Evolutionary conservation across 305 asterid genomes (phyloP), one percentile per base, ranked within the genome.

Genomic region (Solanum hybrid): DNA sequence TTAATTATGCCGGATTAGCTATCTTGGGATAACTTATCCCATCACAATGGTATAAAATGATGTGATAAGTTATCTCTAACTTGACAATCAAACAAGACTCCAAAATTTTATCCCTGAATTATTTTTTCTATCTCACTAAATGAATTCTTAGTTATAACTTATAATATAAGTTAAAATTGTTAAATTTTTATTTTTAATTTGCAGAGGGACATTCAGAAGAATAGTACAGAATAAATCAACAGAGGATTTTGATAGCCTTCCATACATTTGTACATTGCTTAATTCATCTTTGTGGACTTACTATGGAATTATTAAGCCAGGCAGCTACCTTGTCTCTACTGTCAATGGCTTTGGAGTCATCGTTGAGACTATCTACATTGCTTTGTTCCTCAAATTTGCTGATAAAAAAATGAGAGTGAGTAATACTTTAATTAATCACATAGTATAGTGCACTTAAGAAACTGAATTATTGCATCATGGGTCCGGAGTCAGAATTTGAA

Each of bases 181-280:
- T 81, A 40, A 37, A 6, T 81, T 0, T 28, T 28, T 42, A 78
- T 78, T 36, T 81, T 39, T 24, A 12, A 14, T 16, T 61, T 91
- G 80, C 95, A 96, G 99, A 89, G 91, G 91, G 83, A 96, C 98
- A 39, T 97, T 97, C 89, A 74, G 88, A 86, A 89, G 97, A 91
- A 95, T 97, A 5, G 97, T 95, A 88, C 92, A 91, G 81, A 31
- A 89, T 0, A 22, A 86, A 75, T 94, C 95, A 1, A 97, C 98
- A 1, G 96, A 94, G 90, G 98, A 97, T n/a, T 97, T 97, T 90
- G 95, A 93, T 87, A 93, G 98, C 89, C 83, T 96, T 71, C 97
- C 99, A 0, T 97, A 96, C 92, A 94, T 96, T 20, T 95, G 98
- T 57, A 94, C 95, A 3, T 89, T 95, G 89, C 37, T 97, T 89